These are phyloP conservation scores for Echium plantagineum DNA, from an alignment of 257 asterid genomes.

Conservation along the genomic window DNA sequence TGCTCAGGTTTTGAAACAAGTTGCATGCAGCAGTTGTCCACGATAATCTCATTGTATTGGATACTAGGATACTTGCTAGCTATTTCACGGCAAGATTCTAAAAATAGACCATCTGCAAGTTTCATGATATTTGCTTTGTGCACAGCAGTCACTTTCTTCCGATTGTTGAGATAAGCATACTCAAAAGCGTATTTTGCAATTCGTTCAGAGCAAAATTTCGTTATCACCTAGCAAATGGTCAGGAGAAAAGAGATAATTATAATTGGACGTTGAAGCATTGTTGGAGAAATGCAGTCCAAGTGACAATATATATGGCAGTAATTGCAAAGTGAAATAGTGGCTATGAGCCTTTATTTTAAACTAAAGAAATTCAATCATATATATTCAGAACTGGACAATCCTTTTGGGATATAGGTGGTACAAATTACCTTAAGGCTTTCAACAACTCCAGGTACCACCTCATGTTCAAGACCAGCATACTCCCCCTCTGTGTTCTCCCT, in stretches of 20 bases:
- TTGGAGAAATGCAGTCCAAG: background rate
- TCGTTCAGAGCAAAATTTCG: constrained; percentile 94
- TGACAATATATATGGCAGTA: background rate
- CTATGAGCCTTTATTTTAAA: background rate
- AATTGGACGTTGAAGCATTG: background rate
- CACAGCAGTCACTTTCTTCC: constrained; percentile 92
- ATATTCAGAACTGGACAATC: too few species aligned
- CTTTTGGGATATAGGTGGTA: too few species aligned
- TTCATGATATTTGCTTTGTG: constrained; percentile 99
- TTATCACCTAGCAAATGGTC: constrained; percentile 59
- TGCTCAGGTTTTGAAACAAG: constrained; percentile 99
- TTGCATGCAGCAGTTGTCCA: constrained; percentile 99
- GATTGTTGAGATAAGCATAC: constrained; percentile 94
- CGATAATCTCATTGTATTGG: constrained; percentile 82
- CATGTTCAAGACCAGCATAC: constrained; percentile 93
- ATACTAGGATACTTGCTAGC: constrained; percentile 90
- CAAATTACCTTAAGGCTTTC: constrained; percentile 81
- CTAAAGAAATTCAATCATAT: too few species aligned
- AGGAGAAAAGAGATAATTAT: constrained; percentile 21
- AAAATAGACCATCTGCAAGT: constrained; percentile 94
- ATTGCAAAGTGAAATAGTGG: background rate
- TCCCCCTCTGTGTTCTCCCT: constrained; percentile 98
- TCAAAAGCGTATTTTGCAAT: constrained; percentile 95
- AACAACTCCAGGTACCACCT: constrained; percentile 98
- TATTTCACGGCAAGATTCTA: constrained; percentile 91